phyloP scores from a whole-genome alignment of 202 grass and related monocot species.

The Zizania palustris region DNA sequence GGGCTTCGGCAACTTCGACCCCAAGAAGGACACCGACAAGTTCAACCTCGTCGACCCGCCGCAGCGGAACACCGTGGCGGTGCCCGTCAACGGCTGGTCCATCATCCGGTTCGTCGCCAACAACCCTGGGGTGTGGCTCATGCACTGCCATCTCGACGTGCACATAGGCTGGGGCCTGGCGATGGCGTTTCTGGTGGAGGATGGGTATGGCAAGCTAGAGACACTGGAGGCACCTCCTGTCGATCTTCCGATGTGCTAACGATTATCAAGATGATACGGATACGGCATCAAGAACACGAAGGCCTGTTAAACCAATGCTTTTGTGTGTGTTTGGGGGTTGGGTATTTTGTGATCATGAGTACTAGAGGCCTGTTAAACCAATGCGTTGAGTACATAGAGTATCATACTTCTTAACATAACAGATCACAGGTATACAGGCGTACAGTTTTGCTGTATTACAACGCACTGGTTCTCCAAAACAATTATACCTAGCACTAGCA shows the following conservation, averaged over 20 bases:
- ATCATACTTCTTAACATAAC: not conserved
- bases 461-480: not conserved
- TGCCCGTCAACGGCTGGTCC: slow-evolving; percentile 72
- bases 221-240: slow-evolving; percentile 53
- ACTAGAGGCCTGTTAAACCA: not conserved
- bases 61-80: slow-evolving; percentile 62
- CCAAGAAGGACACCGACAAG: slow-evolving; percentile 52
- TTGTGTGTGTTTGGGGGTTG: not conserved
- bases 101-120: slow-evolving; percentile 83
- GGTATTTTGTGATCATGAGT: slow-evolving; percentile 33
- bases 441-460: not conserved
- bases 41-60: slow-evolving; percentile 81
- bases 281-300: not conserved
- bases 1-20: slow-evolving; percentile 78
- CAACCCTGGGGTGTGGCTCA: slow-evolving; percentile 76
- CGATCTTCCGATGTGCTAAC: slow-evolving; percentile 70
- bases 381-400: not conserved
- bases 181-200: slow-evolving; percentile 78
- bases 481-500: no score
- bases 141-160: slow-evolving; percentile 91
- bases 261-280: not conserved
- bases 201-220: slow-evolving; percentile 62
- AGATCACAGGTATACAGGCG: not conserved
- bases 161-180: slow-evolving; percentile 87
- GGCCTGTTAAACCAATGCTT: not conserved